Evolutionary conservation across 257 asterid genomes (phyloP).

Genomic region (Solanum bulbocastanum): DNA sequence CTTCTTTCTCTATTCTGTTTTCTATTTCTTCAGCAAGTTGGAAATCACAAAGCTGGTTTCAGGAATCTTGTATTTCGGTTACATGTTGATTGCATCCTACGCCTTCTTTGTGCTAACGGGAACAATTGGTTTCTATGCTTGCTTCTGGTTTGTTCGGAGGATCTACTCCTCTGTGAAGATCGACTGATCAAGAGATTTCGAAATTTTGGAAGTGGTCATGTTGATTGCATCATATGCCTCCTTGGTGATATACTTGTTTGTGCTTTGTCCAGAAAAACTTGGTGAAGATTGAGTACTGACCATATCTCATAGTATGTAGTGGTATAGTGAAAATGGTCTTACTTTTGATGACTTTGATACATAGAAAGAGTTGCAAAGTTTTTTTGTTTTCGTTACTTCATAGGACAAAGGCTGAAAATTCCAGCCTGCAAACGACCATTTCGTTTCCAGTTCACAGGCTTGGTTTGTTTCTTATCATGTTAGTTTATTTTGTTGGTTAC

Average conservation of each 20-base stretch:
- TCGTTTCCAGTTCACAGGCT: not conserved
- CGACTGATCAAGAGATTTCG: constrained; percentile 30
- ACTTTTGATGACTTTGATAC: not conserved
- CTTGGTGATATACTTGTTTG: not conserved
- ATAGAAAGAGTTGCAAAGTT: not conserved
- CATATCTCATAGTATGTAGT: not conserved
- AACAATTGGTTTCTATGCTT: constrained; percentile 76
- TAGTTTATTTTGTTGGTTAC: not conserved
- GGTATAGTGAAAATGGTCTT: not conserved
- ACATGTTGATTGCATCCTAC: constrained; percentile 2
- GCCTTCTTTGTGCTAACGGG: constrained; percentile 52
- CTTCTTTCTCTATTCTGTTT: not conserved
- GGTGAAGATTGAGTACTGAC: not conserved
- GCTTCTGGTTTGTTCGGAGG: constrained; percentile 83
- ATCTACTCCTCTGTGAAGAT: constrained; percentile 84
- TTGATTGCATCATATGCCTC: not conserved
- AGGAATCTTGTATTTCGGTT: constrained; percentile 3
- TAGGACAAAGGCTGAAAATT: not conserved
- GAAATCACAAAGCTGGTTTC: constrained; percentile 1
- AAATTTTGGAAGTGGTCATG: not conserved
- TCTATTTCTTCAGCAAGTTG: constrained; percentile 6
- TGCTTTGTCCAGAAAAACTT: not conserved
- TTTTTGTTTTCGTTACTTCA: not conserved
- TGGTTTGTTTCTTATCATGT: not conserved
- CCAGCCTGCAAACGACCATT: not conserved